Evolutionary conservation across 2,329 filamentous ascomycete genomes (phyloP).

Genomic region (Clonostachys solani): DNA sequence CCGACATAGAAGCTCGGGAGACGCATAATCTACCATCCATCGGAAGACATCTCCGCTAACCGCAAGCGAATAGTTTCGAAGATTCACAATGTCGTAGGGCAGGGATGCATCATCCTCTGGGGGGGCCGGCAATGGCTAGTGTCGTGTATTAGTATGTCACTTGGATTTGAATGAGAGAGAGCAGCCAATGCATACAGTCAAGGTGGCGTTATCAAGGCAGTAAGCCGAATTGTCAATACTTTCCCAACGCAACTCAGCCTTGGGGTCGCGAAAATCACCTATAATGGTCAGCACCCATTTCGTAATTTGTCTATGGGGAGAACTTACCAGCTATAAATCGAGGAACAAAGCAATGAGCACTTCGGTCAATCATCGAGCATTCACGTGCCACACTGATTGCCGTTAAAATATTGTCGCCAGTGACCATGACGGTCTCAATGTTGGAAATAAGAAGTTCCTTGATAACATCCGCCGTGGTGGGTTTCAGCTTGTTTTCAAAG

Average conservation of each 20-base stretch:
- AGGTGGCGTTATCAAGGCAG: slow-evolving; percentile 71
- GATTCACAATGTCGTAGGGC: slow-evolving; percentile 77
- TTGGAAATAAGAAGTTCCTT: slow-evolving; percentile 77
- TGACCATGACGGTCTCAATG: slow-evolving; percentile 93
- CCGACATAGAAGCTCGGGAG: slow-evolving; percentile 70
- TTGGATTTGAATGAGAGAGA: neutral
- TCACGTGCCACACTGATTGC: slow-evolving; percentile 94
- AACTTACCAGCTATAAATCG: slow-evolving; percentile 70
- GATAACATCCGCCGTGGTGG: slow-evolving; percentile 75
- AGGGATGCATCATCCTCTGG: slow-evolving; percentile 74
- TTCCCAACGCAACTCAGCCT: slow-evolving; percentile 79
- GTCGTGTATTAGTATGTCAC: neutral
- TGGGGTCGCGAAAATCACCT: slow-evolving; percentile 70
- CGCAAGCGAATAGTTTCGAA: slow-evolving; percentile 83
- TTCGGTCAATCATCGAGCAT: slow-evolving; percentile 75
- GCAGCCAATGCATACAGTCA: slow-evolving; percentile 49
- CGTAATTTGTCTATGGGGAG: neutral
- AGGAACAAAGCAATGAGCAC: slow-evolving; percentile 88
- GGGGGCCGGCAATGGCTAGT: slow-evolving; percentile 65
- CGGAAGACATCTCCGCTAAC: slow-evolving; percentile 92
- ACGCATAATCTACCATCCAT: slow-evolving; percentile 91
- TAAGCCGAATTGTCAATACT: slow-evolving; percentile 85
- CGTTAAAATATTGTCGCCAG: slow-evolving; percentile 95
- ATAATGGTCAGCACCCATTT: neutral
- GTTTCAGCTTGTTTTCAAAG: slow-evolving; percentile 97